phyloP scores from a whole-genome alignment of 805 yeast genomes.

The Schwanniomyces occidentalis region DNA sequence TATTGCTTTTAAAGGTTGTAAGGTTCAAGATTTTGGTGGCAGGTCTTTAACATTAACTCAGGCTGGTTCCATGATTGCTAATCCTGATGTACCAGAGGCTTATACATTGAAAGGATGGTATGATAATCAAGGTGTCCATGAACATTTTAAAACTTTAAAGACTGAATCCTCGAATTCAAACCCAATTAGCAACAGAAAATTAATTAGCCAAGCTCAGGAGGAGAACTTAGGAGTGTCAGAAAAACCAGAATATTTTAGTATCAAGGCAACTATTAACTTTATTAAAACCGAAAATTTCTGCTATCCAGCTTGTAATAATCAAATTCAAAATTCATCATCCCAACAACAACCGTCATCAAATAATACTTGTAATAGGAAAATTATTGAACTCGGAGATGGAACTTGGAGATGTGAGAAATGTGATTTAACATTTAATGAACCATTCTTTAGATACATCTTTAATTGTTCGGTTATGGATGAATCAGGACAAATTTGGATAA shows the following conservation, averaged over 20 bases:
- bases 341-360: slow-evolving; percentile 13
- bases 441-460: slow-evolving; percentile 77
- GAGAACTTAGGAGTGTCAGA: slow-evolving; percentile 74
- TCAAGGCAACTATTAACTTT: slow-evolving; percentile 73
- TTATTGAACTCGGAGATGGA: slow-evolving; percentile 67
- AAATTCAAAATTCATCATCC: slow-evolving; percentile 24
- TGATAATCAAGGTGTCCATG: slow-evolving; percentile 70
- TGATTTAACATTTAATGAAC: slow-evolving; percentile 64
- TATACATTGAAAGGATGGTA: slow-evolving; percentile 93
- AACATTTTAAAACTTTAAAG: slow-evolving; percentile 62
- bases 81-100: slow-evolving; percentile 90
- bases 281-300: slow-evolving; percentile 75
- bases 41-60: slow-evolving; percentile 79
- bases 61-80: slow-evolving; percentile 69
- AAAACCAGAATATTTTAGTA: slow-evolving; percentile 72
- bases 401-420: slow-evolving; percentile 95
- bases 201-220: slow-evolving; percentile 63
- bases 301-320: slow-evolving; percentile 84
- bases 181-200: slow-evolving; percentile 57
- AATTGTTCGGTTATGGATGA: slow-evolving; percentile 76
- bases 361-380: slow-evolving; percentile 73
- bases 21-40: slow-evolving; percentile 86
- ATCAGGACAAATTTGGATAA: slow-evolving; percentile 83
- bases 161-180: slow-evolving; percentile 46
- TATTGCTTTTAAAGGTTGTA: slow-evolving; percentile 89